Evolutionary conservation across 306 rosid genomes (phyloP).

Genomic region (Cucumis cinereus): DNA sequence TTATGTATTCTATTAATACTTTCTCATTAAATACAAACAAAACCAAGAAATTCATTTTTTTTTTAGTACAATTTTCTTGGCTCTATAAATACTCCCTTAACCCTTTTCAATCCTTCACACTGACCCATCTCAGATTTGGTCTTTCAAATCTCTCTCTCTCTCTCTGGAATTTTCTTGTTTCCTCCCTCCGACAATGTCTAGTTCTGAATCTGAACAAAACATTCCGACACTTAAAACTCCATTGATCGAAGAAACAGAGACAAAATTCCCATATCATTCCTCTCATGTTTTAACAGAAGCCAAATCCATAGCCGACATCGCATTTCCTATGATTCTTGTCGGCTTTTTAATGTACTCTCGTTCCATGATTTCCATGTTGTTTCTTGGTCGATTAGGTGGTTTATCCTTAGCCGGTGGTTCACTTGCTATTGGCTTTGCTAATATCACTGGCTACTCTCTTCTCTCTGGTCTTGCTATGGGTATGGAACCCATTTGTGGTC

Average conservation of each 20-base stretch:
- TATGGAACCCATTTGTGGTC: slow-evolving; percentile 93
- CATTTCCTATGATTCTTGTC: slow-evolving; percentile 66
- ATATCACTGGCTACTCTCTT: slow-evolving; percentile 76
- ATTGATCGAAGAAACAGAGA: slow-evolving; percentile 23
- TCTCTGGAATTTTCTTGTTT: not conserved
- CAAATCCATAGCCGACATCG: slow-evolving; percentile 27
- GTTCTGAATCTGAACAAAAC: slow-evolving; percentile 3
- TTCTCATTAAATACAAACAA: not conserved
- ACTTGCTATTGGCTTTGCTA: slow-evolving; percentile 77
- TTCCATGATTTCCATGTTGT: slow-evolving; percentile 80
- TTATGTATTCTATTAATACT: not conserved
- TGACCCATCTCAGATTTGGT: not conserved
- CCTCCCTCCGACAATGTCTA: not conserved
- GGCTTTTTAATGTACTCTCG: slow-evolving; percentile 68
- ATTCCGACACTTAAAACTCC: slow-evolving; percentile 4
- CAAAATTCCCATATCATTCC: slow-evolving; percentile 7
- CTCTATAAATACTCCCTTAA: not conserved
- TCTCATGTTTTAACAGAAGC: slow-evolving; percentile 34
- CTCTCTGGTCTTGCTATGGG: slow-evolving; percentile 90
- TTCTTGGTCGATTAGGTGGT: slow-evolving; percentile 65
- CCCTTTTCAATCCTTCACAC: not conserved
- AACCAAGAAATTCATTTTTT: not conserved
- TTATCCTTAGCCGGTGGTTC: slow-evolving; percentile 80
- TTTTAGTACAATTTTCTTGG: not conserved
- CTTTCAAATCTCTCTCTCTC: not conserved